Evolutionary conservation across 1,139 yeast genomes (phyloP).

Genomic region (Candida pseudoviswanathii): DNA sequence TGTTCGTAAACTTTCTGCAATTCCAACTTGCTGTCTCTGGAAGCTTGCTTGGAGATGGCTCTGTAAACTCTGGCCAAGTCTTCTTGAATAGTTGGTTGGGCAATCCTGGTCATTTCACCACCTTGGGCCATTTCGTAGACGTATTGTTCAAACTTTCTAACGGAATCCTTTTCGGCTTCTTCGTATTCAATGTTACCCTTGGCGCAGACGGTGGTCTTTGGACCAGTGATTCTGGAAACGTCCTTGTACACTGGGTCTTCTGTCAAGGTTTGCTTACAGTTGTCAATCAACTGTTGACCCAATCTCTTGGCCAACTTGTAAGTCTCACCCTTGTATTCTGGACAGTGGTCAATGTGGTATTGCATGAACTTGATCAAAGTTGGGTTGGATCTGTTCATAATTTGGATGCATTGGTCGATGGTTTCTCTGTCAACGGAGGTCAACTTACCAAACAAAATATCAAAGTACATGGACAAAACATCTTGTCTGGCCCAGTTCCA

Average conservation of each 20-base stretch:
- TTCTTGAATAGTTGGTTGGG: conserved; percentile 76
- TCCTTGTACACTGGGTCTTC: conserved; percentile 93
- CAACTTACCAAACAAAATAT: conserved; percentile 91
- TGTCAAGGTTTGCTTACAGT: conserved; percentile 84
- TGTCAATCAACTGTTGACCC: conserved; percentile 92
- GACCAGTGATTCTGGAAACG: conserved; percentile 92
- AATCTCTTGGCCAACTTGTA: conserved; percentile 86
- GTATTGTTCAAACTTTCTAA: conserved; percentile 93
- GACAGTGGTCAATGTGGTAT: conserved; percentile 92
- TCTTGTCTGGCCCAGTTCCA: conserved; percentile 99
- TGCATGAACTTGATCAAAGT: conserved; percentile 95
- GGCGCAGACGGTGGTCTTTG: conserved; percentile 83
- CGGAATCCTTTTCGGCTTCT: conserved; percentile 86
- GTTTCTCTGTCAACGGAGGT: conserved; percentile 93
- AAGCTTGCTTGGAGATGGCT: conserved; percentile 73
- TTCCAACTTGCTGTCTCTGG: conserved; percentile 67
- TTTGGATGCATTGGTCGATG: conserved; percentile 92
- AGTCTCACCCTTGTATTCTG: conserved; percentile 83
- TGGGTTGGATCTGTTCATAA: conserved; percentile 97
- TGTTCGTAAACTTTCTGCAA: conserved; percentile 81
- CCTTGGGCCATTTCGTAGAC: conserved; percentile 97
- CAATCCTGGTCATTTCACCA: conserved; percentile 72
- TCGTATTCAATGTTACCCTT: conserved; percentile 85
- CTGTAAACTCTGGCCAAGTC: conserved; percentile 85
- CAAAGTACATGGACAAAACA: conserved; percentile 89